These are phyloP conservation scores for Magnusiomyces tetraspermus DNA, from an alignment of 1,139 yeast species.

Conservation along the genomic window DNA sequence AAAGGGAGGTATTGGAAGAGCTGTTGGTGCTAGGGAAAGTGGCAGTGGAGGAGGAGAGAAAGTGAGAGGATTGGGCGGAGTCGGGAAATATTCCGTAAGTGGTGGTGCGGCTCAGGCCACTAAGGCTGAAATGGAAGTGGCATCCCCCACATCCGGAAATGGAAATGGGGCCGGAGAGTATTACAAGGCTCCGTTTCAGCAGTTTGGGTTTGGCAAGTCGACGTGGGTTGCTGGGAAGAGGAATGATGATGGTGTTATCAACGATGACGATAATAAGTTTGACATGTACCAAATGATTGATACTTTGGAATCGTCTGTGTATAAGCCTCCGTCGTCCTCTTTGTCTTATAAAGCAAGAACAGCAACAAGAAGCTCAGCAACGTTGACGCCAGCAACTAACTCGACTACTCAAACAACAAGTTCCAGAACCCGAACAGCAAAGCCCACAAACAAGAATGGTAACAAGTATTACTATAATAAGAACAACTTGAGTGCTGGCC, in stretches of 20 bases:
- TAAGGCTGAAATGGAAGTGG: not conserved
- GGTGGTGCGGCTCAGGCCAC: not conserved
- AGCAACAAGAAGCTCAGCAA: not conserved
- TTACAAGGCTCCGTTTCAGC: not conserved
- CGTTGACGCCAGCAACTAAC: too few relatives aligned
- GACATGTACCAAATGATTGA: not conserved
- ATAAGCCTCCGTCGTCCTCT: not conserved
- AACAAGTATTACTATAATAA: too few relatives aligned
- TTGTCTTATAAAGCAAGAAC: not conserved
- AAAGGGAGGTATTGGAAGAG: too few relatives aligned
- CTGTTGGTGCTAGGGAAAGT: too few relatives aligned
- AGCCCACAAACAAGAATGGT: too few relatives aligned
- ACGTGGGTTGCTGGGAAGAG: conserved; percentile 24
- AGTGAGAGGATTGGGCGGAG: too few relatives aligned
- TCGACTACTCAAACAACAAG: too few relatives aligned
- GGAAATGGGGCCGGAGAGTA: not conserved
- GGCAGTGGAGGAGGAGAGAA: too few relatives aligned
- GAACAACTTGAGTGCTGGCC: too few relatives aligned
- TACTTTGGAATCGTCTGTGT: not conserved
- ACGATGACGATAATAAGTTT: conserved; percentile 16
- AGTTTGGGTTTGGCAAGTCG: not conserved
- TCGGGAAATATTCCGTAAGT: not conserved
- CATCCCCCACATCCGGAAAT: not conserved
- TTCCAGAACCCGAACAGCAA: too few relatives aligned
- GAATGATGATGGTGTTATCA: conserved; percentile 27